A percentile compares a stretch with the other conserved stretches of the same genome.
phyloP scores from a whole-genome alignment of 129 eudicot species.

The Escallonia rubra region DNA sequence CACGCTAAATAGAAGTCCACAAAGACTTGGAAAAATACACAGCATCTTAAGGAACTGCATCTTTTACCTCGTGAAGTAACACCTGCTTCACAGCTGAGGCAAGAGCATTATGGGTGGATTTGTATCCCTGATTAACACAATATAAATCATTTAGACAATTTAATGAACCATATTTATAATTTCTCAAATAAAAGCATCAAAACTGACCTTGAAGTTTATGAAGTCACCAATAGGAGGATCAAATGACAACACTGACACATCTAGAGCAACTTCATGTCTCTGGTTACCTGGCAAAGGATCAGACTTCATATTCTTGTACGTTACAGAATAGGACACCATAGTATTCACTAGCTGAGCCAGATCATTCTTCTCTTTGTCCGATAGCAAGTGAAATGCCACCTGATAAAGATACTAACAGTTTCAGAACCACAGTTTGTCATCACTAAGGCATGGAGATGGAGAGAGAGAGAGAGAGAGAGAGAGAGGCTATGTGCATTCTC shows the following conservation, averaged over 20 bases:
- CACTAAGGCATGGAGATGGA: no score
- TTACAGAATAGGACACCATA: conserved; percentile 81
- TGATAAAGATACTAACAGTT: conserved; percentile 16
- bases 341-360: conserved; percentile 57
- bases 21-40: background rate
- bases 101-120: conserved; percentile 49
- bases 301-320: conserved; percentile 59
- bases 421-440: no score
- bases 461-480: no score
- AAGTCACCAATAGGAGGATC: conserved; percentile 80
- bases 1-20: no score
- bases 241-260: conserved; percentile 57
- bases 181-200: conserved; percentile 5
- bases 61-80: conserved; percentile 74
- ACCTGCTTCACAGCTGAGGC: conserved; percentile 81
- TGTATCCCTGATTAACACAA: conserved; percentile 50
- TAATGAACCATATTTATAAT: background rate
- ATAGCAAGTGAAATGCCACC: conserved; percentile 82
- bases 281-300: conserved; percentile 38
- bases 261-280: conserved; percentile 38
- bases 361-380: conserved; percentile 67
- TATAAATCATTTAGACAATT: conserved; percentile 12
- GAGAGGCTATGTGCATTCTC: no score
- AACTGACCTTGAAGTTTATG: conserved; percentile 60
- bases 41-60: background rate